Evolutionary conservation across 208 protist species (phyloP), one percentile per base, ranked within the genome.

Genomic region (Plasmodiophora brassicae): DNA sequence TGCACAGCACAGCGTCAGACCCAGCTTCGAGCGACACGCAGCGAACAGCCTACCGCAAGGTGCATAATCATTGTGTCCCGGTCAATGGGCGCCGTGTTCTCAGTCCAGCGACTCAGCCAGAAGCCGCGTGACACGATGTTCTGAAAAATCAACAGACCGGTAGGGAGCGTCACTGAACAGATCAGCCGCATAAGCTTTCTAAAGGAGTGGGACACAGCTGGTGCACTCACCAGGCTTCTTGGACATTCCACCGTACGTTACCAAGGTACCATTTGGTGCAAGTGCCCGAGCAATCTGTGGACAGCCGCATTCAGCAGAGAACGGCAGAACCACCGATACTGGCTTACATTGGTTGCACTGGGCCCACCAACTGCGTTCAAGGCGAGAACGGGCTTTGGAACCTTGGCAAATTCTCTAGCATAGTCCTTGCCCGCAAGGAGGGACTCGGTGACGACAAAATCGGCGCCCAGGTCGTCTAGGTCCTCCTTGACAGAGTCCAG

Each of bases 201-300:
- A n/a, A n/a, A n/a, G n/a, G n/a, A n/a, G n/a, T n/a, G n/a, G n/a
- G n/a, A n/a, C n/a, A n/a, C n/a, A n/a, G n/a, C n/a, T n/a, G n/a
- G n/a, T n/a, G n/a, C n/a, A n/a, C n/a, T n/a, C n/a, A n/a, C n/a
- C 94, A 1, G 96, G 96, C 90, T 97, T 91, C 87, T 95, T 92
- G 41, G 94, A 96, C 91, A 97, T 98, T 91, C 95, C 97, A 72
- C 97, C 97, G 91, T 98, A 99, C 0, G 97, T 98, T 14, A 99
- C 96, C 53, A 97, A 93, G 0, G 94, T 93, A 53, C 95, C 96
- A 46, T 93, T 90, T 71, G 97, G 93, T 45, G 20, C 10, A 8
- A 86, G 83, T 36, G 8, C 10, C 45, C 45, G 1, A 5, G 83
- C 83, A 35, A 86, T n/a, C 65, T 78, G n/a, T 78, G 41, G 50